These are phyloP conservation scores for Aspergillus cristatus DNA, from an alignment of 495 filamentous ascomycete genomes.

Conservation along the genomic window DNA sequence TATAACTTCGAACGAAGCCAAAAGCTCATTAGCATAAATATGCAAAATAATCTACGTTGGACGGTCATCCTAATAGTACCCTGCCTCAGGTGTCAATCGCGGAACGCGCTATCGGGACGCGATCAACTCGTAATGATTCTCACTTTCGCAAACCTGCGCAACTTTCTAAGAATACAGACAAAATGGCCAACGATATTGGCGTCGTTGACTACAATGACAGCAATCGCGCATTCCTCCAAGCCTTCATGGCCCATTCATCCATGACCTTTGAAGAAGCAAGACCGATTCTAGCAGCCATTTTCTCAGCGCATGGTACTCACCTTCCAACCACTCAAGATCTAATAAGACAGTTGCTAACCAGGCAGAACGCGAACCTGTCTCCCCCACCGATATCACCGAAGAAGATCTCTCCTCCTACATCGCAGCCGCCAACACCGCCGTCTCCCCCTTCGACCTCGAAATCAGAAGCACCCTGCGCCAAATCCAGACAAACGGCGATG, in stretches of 20 bases:
- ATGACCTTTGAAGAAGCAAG: conserved; percentile 67
- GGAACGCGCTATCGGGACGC: too few relatives aligned
- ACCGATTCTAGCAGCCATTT: conserved; percentile 66
- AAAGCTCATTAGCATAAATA: too few relatives aligned
- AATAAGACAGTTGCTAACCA: background rate
- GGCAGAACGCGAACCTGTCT: conserved; percentile 32
- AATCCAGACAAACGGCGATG: conserved; percentile 14
- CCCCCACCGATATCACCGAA: conserved; percentile 52
- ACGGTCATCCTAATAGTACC: too few relatives aligned
- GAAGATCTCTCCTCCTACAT: conserved; percentile 63
- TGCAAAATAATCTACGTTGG: too few relatives aligned
- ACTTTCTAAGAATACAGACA: background rate
- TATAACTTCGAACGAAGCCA: too few relatives aligned
- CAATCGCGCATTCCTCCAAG: conserved; percentile 91
- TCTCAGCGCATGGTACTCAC: conserved; percentile 42
- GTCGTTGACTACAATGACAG: conserved; percentile 46
- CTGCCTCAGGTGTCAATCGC: too few relatives aligned
- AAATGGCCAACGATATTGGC: conserved; percentile 8
- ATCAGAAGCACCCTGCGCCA: conserved; percentile 68
- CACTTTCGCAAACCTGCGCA: too few relatives aligned
- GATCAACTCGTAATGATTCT: too few relatives aligned
- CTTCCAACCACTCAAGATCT: background rate
- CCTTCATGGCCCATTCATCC: conserved; percentile 67
- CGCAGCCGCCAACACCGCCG: conserved; percentile 54
- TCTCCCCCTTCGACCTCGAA: conserved; percentile 78